Evolutionary conservation across 495 filamentous ascomycete genomes (phyloP).

Genomic region (Xylaria venustula): DNA sequence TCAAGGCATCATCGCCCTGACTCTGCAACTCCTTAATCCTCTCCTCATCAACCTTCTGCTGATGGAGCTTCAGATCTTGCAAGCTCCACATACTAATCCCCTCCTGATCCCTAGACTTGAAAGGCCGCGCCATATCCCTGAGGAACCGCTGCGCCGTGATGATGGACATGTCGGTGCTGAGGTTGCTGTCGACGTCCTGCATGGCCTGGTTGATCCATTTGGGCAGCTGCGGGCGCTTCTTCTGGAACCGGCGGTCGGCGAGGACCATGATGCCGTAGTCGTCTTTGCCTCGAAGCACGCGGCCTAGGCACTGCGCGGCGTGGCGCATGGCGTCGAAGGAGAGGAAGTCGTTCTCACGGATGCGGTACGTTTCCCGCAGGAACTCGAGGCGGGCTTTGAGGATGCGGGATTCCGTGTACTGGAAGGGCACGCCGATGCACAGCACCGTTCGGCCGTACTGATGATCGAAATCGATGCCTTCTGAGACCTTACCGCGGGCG

Average conservation of each 20-base stretch:
- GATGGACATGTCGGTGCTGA: constrained; percentile 96
- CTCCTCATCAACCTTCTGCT: constrained; percentile 73
- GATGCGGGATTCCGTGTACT: constrained; percentile 97
- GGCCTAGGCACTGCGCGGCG: constrained; percentile 93
- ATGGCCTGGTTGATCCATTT: constrained; percentile 96
- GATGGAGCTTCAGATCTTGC: constrained; percentile 70
- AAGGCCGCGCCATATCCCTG: constrained; percentile 85
- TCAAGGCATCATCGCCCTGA: constrained; percentile 17
- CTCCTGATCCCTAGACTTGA: constrained; percentile 77
- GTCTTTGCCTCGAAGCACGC: constrained; percentile 93
- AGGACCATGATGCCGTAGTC: constrained; percentile 99
- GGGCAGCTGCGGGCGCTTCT: constrained; percentile 85
- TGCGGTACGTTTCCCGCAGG: constrained; percentile 92
- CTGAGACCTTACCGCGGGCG: constrained; percentile 93
- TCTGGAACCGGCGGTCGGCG: constrained; percentile 86
- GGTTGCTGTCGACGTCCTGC: constrained; percentile 75
- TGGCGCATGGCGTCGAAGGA: constrained; percentile 99
- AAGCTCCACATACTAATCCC: constrained; percentile 90
- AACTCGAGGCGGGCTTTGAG: constrained; percentile 96
- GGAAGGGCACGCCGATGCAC: constrained; percentile 96
- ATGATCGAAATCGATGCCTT: constrained; percentile 99
- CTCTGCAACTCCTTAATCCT: constrained; percentile 41
- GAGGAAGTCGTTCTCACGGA: constrained; percentile 95
- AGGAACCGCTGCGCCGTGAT: constrained; percentile 85
- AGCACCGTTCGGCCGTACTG: constrained; percentile 97